Conservation (phyloP, 2,329 filamentous ascomycete species). For the Calonectria fujianensis region DNA sequence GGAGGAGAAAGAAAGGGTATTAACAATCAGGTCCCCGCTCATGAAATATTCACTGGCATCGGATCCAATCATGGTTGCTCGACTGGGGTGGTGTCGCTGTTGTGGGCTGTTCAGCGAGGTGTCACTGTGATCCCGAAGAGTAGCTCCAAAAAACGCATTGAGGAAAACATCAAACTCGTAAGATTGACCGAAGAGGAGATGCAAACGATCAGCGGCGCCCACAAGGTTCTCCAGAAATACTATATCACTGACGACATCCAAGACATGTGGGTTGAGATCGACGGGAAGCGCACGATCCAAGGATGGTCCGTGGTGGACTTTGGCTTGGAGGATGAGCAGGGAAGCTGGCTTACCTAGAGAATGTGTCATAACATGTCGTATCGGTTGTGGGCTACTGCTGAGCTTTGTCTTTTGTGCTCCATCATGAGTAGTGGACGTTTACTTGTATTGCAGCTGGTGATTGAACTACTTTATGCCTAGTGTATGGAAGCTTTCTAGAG, state of each 20-base stretch:
- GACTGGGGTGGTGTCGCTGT: slow-evolving; percentile 16
- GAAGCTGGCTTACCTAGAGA: slow-evolving; percentile 29
- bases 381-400: not conserved
- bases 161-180: slow-evolving; percentile 34
- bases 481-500: not conserved
- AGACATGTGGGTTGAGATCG: slow-evolving; percentile 19
- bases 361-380: not conserved
- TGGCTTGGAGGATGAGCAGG: slow-evolving; percentile 36
- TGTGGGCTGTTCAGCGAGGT: slow-evolving; percentile 32
- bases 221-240: slow-evolving; percentile 22
- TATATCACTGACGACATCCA: slow-evolving; percentile 10
- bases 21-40: slow-evolving; percentile 14
- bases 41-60: slow-evolving; percentile 27
- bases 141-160: slow-evolving; percentile 24
- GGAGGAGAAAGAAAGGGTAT: slow-evolving; percentile 10
- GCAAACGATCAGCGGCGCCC: slow-evolving; percentile 16
- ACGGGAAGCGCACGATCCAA: slow-evolving; percentile 26
- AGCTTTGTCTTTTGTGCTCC: not conserved
- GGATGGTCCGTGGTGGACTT: slow-evolving; percentile 38
- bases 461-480: not conserved
- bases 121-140: slow-evolving; percentile 36
- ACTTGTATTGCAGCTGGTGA: not conserved
- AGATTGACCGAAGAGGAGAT: slow-evolving; percentile 25
- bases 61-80: slow-evolving; percentile 23
- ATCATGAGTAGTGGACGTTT: not conserved